These are phyloP conservation scores for Leccinum pseudoinsigne DNA, from an alignment of 1,284 basidiomycete species.

Conservation along the genomic window DNA sequence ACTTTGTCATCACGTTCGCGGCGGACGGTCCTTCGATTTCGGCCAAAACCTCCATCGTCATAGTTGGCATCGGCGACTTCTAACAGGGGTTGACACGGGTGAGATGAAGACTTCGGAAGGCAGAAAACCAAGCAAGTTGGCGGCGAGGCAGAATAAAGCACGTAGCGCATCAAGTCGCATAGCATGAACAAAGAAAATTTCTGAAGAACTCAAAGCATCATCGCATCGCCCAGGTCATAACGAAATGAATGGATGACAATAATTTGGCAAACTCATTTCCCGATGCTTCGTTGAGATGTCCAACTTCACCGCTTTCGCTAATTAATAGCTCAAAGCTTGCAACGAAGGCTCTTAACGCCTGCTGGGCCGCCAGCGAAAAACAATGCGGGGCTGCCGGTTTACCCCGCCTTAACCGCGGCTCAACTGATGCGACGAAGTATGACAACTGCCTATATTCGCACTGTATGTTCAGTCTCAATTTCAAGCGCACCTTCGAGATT, in stretches of 20 bases:
- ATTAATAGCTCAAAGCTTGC: slow-evolving; percentile 46
- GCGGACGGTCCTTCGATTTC: slow-evolving; percentile 47
- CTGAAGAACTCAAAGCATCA: slow-evolving; percentile 27
- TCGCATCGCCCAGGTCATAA: slow-evolving; percentile 18
- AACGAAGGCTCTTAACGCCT: slow-evolving; percentile 35
- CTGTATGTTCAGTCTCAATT: slow-evolving; percentile 50
- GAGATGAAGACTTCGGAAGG: slow-evolving; percentile 47
- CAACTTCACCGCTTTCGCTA: slow-evolving; percentile 43
- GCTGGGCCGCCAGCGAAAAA: slow-evolving; percentile 23
- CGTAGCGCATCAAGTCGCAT: slow-evolving; percentile 36
- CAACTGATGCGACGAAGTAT: slow-evolving; percentile 34
- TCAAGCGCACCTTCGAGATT: slow-evolving; percentile 82
- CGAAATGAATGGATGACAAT: slow-evolving; percentile 20
- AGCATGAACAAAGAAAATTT: slow-evolving; percentile 19
- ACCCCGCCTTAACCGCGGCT: slow-evolving; percentile 32
- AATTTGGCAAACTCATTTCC: slow-evolving; percentile 32
- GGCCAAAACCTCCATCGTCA: slow-evolving; percentile 53
- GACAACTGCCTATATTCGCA: slow-evolving; percentile 36
- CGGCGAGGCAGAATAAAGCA: slow-evolving; percentile 43
- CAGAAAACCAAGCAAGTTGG: slow-evolving; percentile 42
- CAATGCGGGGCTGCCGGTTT: slow-evolving; percentile 26
- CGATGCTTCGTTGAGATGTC: slow-evolving; percentile 27
- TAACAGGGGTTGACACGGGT: slow-evolving; percentile 53
- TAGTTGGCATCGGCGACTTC: slow-evolving; percentile 57
- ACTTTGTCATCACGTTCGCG: slow-evolving; percentile 81